Percentiles rank a stretch among this genome's conserved stretches.
phyloP scores from a whole-genome alignment of 2,329 filamentous ascomycete genomes.

The Amesomyces nigricolor region DNA sequence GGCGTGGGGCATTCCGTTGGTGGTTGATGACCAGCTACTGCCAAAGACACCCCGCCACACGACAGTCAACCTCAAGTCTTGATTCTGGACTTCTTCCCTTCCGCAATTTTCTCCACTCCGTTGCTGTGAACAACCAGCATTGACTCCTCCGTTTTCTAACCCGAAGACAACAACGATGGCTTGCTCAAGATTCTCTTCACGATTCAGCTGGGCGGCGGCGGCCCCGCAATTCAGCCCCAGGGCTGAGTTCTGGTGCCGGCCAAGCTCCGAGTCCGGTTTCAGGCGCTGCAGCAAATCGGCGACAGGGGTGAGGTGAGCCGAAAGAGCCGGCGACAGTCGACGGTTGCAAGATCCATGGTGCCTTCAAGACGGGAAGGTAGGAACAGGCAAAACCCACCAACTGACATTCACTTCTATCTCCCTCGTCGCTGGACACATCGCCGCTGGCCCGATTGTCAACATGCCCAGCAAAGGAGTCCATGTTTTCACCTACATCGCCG shows the following conservation, averaged over 20 bases:
- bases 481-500: slow-evolving; percentile 36
- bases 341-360: neutral
- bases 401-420: neutral
- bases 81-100: too few species aligned
- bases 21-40: too few species aligned
- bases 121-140: too few species aligned
- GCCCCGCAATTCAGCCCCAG: neutral
- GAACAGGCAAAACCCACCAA: neutral
- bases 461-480: slow-evolving; percentile 41
- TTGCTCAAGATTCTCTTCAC: neutral
- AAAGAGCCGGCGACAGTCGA: too few species aligned
- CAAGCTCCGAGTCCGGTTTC: neutral
- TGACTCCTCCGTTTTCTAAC: too few species aligned
- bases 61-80: too few species aligned
- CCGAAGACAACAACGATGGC: neutral
- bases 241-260: slow-evolving; percentile 4
- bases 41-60: too few species aligned
- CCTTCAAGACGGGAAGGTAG: neutral
- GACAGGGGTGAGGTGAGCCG: neutral
- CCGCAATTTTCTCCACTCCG: too few species aligned
- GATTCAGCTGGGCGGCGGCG: neutral
- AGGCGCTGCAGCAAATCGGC: neutral
- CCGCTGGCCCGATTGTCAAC: slow-evolving; percentile 8
- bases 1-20: too few species aligned
- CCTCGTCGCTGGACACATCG: neutral